Evolutionary conservation across 140 eudicot species (phyloP), one percentile per base, ranked within the genome.

Genomic region (Bidens hawaiensis): DNA sequence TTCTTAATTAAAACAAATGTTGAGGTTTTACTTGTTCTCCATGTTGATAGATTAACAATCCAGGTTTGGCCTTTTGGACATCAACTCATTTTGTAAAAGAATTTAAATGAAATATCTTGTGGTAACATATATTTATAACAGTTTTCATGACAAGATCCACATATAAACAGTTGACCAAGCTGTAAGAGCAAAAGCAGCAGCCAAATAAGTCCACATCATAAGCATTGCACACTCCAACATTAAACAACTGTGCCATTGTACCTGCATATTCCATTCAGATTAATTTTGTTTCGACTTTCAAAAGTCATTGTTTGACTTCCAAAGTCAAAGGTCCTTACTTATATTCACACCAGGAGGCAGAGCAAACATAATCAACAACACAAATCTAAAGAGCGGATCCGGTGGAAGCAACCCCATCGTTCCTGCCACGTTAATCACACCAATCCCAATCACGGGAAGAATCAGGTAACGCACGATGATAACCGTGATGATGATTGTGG

Each of bases 151-250:
- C 62, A 91, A 74, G 69, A 85, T 82, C 96, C 95, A 91, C 96
- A 91, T 80, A 76, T 77, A 87, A n/a, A 87, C 52, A 45, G 85
- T 76, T 3, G 99, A 87, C 99, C 99, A 91, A 24, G 65, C 64
- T 15, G 96, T 85, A 11, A 87, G 84, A 4, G 95, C 78, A 53
- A 87, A 43, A 11, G 79, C 84, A 54, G 96, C 85, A 71, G 76
- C 81, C 64, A 83, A 28, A 45, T 91, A 91, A 65, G 99, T 84
- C 99, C 99, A 91, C 62, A 87, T 70, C 79, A 81, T 80, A 46
- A 91, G 76, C 52, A 91, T 81, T 18, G 96, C 85, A 79, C 96
- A 87, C 81, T 90, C 97, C 97, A 67, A 87, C 96, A 66, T 76
- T 77, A 64, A 80, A 87, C 21, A 91, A 69, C 48, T 91, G 91